Evolutionary conservation across 345 rosid species (phyloP).

Genomic region (Theobroma cacao): DNA sequence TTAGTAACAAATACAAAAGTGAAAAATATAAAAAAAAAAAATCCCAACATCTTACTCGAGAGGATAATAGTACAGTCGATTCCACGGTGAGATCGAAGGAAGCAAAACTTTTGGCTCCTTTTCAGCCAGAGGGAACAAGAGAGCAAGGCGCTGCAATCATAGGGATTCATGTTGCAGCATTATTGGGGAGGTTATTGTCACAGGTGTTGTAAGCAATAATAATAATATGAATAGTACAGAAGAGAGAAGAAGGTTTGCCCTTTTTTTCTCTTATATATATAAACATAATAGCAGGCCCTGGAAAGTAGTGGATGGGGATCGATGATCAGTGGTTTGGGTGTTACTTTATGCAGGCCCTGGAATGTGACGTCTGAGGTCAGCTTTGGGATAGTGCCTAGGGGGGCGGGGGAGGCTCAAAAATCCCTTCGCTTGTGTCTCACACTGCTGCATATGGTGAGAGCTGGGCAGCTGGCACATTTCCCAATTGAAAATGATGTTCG

Average conservation of each 20-base stretch:
- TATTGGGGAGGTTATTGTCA: too few species aligned
- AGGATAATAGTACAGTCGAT: background rate
- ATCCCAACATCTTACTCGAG: background rate
- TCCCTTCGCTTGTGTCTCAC: background rate
- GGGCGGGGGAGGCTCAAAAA: background rate
- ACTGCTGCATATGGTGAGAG: background rate
- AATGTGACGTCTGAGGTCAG: conserved; percentile 2
- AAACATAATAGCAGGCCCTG: background rate
- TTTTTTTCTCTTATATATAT: background rate
- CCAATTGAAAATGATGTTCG: background rate
- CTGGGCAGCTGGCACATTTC: background rate
- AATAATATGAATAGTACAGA: background rate
- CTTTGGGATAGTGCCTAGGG: background rate
- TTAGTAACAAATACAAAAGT: background rate
- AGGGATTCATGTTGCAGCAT: background rate
- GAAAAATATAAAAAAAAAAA: background rate
- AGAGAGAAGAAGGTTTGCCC: background rate
- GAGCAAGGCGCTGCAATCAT: background rate
- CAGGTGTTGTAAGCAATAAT: background rate
- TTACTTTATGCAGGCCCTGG: conserved; percentile 9
- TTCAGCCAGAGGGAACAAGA: background rate
- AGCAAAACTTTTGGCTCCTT: background rate
- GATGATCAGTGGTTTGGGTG: background rate
- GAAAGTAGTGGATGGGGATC: conserved; percentile 23
- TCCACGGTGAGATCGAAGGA: background rate